Base-by-base conservation (phyloP, 2,329 filamentous ascomycete genomes). In the Lojkania enalia region DNA sequence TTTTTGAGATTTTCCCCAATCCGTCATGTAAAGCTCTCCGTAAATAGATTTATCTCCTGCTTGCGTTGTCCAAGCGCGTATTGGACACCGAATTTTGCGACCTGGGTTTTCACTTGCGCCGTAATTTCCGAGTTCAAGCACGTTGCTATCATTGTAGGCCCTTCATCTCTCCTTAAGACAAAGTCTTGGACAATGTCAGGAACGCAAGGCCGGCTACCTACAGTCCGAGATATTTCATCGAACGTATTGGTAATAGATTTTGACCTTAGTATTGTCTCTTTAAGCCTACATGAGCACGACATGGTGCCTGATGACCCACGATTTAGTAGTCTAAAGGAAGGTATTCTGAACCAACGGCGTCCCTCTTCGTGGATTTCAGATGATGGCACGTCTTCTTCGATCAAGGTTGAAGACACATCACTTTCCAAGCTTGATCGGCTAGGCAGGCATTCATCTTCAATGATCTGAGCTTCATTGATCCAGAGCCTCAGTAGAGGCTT, bases 11-110 rank as follows among this genome's bases (percentile, higher is more conserved):
- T n/a, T n/a, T n/a, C n/a, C n/a, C n/a, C 23, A 27, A 27, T 27
- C 23, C 23, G 23, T 27, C 23, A 27, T 7, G 23, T n/a, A n/a
- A 27, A 27, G n/a, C 30, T 9, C 25, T 66, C 60, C 1, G 45
- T 47, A 23, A 52, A 56, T 3, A 61, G 31, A 7, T 62, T 49
- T 1, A 62, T 44, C 4, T 43, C 41, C 9, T 27, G 36, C 16
- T 48, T 46, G 21, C 60, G 50, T 16, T 45, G 46, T 14, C 51
- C 48, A 4, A 46, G 31, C 9, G 55, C 58, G 44, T 54, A 54
- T 2, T 60, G 55, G 13, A 58, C 14, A 6, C 60, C 62, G 27
- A 57, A 51, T 20, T 29, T 39, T 5, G 59, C 51, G 2, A 60
- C 58, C 3, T 39, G 35, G 15, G 39, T 47, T 23, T 42, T 49